Conservation (phyloP, 176 grass and related monocot genomes). For the Paspalum notatum region DNA sequence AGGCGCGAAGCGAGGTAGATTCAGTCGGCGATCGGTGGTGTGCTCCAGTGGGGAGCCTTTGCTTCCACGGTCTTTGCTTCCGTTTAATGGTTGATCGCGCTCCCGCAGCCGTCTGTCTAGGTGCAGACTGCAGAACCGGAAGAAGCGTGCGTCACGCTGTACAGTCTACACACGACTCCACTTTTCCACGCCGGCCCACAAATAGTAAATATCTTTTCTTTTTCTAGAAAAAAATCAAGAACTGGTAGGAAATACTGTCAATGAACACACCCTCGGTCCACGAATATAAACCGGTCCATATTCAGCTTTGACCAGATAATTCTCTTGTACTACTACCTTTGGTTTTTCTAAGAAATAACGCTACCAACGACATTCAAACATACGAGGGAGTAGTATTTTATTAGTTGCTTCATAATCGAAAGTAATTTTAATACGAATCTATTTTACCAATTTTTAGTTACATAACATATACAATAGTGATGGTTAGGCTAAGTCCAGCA, state of each 20-base stretch:
- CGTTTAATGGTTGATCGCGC: slow-evolving; percentile 13
- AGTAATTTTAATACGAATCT: no score
- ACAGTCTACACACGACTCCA: neutral
- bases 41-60: slow-evolving; percentile 3
- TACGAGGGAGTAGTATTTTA: no score
- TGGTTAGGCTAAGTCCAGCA: no score
- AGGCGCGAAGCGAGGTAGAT: neutral
- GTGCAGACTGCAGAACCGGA: neutral
- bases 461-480: no score
- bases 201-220: neutral
- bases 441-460: no score
- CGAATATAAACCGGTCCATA: neutral
- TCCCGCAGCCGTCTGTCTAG: neutral
- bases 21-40: neutral
- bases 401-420: no score
- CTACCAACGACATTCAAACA: no score
- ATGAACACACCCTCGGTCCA: neutral
- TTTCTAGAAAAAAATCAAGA: neutral
- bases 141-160: slow-evolving; percentile 29
- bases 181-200: neutral
- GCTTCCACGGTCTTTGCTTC: slow-evolving; percentile 43
- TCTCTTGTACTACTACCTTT: neutral
- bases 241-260: neutral
- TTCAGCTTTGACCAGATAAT: neutral
- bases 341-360: no score